Percentiles rank a stretch among this genome's conserved stretches.
Evolutionary conservation across 1,139 yeast genomes (phyloP).

Genomic region (Saccharomyces hybrid): DNA sequence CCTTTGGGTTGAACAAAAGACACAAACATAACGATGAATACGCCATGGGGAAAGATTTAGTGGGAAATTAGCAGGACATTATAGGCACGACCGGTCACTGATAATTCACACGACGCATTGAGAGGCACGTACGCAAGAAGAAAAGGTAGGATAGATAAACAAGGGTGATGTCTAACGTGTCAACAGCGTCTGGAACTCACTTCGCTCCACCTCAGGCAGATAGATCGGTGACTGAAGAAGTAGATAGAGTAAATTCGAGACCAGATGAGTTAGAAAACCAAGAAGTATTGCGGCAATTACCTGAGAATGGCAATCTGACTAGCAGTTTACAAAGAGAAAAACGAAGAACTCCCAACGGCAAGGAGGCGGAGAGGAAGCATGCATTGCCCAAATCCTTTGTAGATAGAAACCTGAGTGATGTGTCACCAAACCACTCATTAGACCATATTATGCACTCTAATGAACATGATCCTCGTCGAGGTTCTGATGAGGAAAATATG

Average conservation of each 20-base stretch:
- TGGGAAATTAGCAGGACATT: not conserved
- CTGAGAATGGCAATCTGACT: not conserved
- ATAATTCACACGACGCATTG: not conserved
- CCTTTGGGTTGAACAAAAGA: not conserved
- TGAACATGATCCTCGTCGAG: not conserved
- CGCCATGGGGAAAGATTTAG: not conserved
- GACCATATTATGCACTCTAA: not conserved
- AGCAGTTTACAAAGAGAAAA: not conserved
- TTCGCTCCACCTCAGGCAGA: not conserved
- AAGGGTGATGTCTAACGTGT: not conserved
- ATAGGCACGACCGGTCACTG: not conserved
- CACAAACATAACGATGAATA: not conserved
- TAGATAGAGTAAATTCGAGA: not conserved
- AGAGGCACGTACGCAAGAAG: not conserved
- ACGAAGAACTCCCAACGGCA: not conserved
- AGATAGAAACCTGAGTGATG: not conserved
- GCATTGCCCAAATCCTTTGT: not conserved
- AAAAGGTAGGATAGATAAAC: not conserved
- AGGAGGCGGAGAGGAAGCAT: not conserved
- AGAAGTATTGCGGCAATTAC: not conserved
- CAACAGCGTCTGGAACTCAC: constrained; percentile 1
- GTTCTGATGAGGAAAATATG: not conserved
- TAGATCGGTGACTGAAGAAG: not conserved
- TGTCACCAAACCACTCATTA: not conserved
- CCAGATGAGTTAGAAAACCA: not conserved